phyloP scores from a whole-genome alignment of 768 basidiomycete species.

The Phallus indusiatus region DNA sequence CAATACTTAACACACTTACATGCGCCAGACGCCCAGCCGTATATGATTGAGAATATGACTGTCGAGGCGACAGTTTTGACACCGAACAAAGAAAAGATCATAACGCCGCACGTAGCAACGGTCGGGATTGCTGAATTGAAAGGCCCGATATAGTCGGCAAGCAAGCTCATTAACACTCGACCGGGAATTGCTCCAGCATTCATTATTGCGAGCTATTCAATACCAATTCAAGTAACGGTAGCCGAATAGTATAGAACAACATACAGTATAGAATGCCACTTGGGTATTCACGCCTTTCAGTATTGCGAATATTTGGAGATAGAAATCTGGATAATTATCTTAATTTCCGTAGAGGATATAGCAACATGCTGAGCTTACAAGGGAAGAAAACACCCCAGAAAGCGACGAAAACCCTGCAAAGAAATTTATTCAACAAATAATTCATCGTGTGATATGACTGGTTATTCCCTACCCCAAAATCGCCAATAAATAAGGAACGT shows the following conservation, averaged over 20 bases:
- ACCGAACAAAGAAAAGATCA: constrained; percentile 37
- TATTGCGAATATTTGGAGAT: constrained; percentile 44
- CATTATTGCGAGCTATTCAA: constrained; percentile 38
- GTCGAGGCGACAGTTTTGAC: constrained; percentile 26
- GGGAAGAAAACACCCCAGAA: background rate
- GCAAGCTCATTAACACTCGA: constrained; percentile 35
- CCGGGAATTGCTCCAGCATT: constrained; percentile 45
- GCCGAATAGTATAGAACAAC: constrained; percentile 10
- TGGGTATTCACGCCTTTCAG: constrained; percentile 33
- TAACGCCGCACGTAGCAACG: constrained; percentile 21
- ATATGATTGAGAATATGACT: constrained; percentile 31
- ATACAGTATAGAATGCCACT: constrained; percentile 51
- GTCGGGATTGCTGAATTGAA: constrained; percentile 32
- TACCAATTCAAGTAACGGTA: background rate
- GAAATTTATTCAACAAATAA: constrained; percentile 22
- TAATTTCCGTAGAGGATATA: background rate
- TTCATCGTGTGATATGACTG: background rate
- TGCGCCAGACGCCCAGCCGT: constrained; percentile 39
- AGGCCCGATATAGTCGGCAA: constrained; percentile 35
- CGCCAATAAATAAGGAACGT: constrained; percentile 35
- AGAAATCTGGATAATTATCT: constrained; percentile 38
- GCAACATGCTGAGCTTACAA: background rate
- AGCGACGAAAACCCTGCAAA: constrained; percentile 24
- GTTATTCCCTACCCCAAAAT: constrained; percentile 26
- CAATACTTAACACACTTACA: constrained; percentile 23